Evolutionary conservation across 1,284 basidiomycete species (phyloP).

Genomic region (Ustilago sp.): DNA sequence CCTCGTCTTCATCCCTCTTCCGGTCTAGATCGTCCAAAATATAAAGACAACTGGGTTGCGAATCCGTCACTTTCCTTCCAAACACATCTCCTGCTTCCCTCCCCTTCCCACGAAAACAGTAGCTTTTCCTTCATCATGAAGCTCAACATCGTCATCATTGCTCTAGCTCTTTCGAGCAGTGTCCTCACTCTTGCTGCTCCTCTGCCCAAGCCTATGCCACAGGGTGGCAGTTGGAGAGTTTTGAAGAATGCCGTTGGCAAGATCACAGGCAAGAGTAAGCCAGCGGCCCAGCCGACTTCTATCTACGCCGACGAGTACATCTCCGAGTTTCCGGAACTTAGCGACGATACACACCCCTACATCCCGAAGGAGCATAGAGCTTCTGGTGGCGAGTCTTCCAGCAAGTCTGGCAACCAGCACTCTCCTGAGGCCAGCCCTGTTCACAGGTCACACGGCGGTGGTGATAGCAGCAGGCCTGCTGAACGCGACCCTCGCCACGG

Average conservation of each 20-base stretch:
- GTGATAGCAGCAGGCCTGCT: not conserved
- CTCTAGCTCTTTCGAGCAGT: slow-evolving; percentile 18
- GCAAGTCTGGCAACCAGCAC: too few relatives aligned
- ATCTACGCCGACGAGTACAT: not conserved
- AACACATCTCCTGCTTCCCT: not conserved
- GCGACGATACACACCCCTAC: not conserved
- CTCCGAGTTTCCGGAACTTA: not conserved
- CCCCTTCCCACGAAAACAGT: too few relatives aligned
- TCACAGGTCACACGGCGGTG: not conserved
- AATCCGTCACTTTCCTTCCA: not conserved
- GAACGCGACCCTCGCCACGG: not conserved
- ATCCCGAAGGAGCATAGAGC: not conserved
- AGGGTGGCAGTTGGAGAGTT: not conserved
- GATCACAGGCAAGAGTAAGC: not conserved
- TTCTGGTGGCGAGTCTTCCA: not conserved
- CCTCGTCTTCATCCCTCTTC: too few relatives aligned
- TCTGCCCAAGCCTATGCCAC: not conserved
- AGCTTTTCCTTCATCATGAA: slow-evolving; percentile 13
- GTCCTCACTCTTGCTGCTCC: slow-evolving; percentile 12
- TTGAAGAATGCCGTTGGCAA: not conserved
- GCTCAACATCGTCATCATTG: slow-evolving; percentile 21
- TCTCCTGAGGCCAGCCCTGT: not conserved
- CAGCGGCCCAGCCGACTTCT: not conserved
- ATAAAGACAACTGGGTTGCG: not conserved
- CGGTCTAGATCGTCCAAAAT: not conserved